A percentile compares a stretch with the other conserved stretches of the same genome.
Conservation (phyloP, 805 yeast genomes). For the Starmerella lactis-condensi region DNA sequence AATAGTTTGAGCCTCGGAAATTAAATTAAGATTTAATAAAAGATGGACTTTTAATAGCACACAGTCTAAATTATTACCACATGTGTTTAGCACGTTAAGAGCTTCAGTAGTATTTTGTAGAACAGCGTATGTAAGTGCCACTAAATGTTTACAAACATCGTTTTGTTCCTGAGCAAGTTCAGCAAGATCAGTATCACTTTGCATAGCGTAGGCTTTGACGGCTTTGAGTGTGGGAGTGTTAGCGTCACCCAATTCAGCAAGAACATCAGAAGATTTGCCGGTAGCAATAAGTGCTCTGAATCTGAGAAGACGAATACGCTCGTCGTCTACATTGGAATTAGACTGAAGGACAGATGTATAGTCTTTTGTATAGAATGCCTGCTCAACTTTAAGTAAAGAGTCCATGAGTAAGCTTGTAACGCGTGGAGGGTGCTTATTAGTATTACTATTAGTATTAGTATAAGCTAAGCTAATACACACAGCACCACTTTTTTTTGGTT, state of each 20-base stretch:
- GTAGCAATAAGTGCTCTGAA: slow-evolving; percentile 24
- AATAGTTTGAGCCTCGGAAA: slow-evolving; percentile 31
- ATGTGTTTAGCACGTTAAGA: slow-evolving; percentile 23
- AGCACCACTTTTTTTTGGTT: no score
- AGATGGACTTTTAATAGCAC: slow-evolving; percentile 24
- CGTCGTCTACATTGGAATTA: slow-evolving; percentile 16
- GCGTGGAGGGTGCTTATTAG: no score
- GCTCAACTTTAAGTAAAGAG: slow-evolving; percentile 23
- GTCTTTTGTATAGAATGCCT: slow-evolving; percentile 27
- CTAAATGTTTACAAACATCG: slow-evolving; percentile 25
- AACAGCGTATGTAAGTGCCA: slow-evolving; percentile 27
- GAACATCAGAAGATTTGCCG: slow-evolving; percentile 21
- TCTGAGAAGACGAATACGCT: slow-evolving; percentile 21
- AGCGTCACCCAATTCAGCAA: slow-evolving; percentile 16
- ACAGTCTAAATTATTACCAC: slow-evolving; percentile 26
- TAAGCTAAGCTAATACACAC: no score
- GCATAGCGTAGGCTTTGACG: slow-evolving; percentile 17
- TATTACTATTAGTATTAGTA: no score
- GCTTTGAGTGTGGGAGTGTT: slow-evolving; percentile 16
- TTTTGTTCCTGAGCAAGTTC: slow-evolving; percentile 16
- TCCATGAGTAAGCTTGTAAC: no score
- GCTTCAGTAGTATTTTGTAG: slow-evolving; percentile 29
- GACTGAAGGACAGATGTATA: slow-evolving; percentile 22
- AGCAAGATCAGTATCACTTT: slow-evolving; percentile 10
- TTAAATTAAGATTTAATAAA: slow-evolving; percentile 26